Conservation (phyloP, 2,329 filamentous ascomycete species). For the Bipolaris cookei region DNA sequence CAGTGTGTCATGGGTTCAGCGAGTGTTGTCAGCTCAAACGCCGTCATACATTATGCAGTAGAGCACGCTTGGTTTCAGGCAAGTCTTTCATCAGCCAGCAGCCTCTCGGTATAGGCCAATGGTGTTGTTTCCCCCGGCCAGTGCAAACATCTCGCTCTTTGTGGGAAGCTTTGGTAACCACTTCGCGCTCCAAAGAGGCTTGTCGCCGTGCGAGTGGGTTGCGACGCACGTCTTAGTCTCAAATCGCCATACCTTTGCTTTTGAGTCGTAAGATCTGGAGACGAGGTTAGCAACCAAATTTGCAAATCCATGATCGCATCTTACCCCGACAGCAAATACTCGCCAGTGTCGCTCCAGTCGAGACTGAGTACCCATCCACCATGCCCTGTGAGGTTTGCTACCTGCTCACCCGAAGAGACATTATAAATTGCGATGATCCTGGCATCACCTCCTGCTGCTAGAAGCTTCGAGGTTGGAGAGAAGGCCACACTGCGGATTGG, state of each 20-base stretch:
- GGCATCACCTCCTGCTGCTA: constrained; percentile 90
- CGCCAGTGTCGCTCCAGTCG: constrained; percentile 92
- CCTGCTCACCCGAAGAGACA: constrained; percentile 87
- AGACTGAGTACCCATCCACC: constrained; percentile 87
- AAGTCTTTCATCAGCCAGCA: constrained; percentile 38
- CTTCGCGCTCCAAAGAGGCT: constrained; percentile 48
- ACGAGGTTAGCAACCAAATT: background rate
- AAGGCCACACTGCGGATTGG: constrained; percentile 86
- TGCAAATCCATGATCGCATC: constrained; percentile 19
- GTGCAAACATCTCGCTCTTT: constrained; percentile 51
- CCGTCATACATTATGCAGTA: background rate
- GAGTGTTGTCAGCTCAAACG: background rate
- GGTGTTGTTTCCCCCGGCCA: constrained; percentile 46
- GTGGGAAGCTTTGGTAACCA: constrained; percentile 48
- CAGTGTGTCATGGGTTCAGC: background rate
- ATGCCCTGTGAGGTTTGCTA: constrained; percentile 81
- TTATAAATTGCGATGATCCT: constrained; percentile 91
- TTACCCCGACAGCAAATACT: constrained; percentile 83
- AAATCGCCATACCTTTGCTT: constrained; percentile 94
- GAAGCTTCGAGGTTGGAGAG: constrained; percentile 80
- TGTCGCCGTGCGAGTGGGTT: constrained; percentile 84
- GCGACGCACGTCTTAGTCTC: constrained; percentile 84
- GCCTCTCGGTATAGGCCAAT: constrained; percentile 51
- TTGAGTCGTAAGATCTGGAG: constrained; percentile 79
- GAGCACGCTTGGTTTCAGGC: background rate